Percentiles rank a stretch among this genome's conserved stretches.
Conservation (phyloP, 2,329 filamentous ascomycete genomes). For the Exserohilum turcica region DNA sequence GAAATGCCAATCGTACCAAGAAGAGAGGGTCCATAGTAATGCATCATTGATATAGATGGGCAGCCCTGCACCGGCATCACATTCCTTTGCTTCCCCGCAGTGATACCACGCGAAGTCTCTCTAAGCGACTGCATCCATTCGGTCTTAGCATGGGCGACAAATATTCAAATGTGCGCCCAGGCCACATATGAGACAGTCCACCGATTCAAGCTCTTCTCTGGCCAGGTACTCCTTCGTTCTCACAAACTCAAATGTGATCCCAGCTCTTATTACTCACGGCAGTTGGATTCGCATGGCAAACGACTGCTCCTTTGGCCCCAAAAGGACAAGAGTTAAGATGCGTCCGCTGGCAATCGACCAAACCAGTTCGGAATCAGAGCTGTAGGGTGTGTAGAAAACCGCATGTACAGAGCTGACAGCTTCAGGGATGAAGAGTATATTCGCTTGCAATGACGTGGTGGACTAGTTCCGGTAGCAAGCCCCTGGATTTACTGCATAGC, state of each 20-base stretch:
- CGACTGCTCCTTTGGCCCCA: background rate
- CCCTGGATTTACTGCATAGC: background rate
- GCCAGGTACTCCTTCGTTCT: background rate
- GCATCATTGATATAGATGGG: slow-evolving; percentile 8
- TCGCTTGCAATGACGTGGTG: too few relatives aligned
- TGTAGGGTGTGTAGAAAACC: background rate
- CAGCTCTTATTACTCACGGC: slow-evolving; percentile 4
- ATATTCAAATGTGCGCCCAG: slow-evolving; percentile 10
- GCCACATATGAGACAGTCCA: slow-evolving; percentile 3
- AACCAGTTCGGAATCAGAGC: background rate
- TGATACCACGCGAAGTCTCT: slow-evolving; percentile 3
- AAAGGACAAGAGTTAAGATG: background rate
- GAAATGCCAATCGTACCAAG: background rate
- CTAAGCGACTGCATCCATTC: background rate
- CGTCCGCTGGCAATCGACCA: background rate
- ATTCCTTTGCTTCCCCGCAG: slow-evolving; percentile 14
- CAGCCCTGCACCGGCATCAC: background rate
- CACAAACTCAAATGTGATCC: background rate
- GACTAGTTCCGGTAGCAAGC: background rate
- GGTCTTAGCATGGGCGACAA: slow-evolving; percentile 12
- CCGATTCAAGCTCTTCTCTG: background rate
- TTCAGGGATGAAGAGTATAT: background rate
- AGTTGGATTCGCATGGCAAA: background rate
- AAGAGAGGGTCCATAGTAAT: background rate
- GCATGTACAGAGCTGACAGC: background rate